Conservation (phyloP, 2,329 filamentous ascomycete species). For the Phialemoniopsis sp. region DNA sequence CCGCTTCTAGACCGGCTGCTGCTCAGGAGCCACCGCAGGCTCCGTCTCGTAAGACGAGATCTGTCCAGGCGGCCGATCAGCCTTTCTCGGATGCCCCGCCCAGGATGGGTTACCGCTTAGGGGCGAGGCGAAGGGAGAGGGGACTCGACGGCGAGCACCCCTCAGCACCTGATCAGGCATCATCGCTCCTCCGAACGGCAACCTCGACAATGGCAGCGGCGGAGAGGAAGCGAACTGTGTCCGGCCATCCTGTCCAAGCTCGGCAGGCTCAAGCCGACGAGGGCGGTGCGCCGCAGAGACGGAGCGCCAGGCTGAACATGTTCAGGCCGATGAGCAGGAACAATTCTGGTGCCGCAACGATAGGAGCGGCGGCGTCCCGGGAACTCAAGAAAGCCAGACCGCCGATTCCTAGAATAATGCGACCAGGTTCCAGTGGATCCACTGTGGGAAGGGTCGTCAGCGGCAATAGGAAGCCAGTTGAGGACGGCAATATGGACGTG, state of each 20-base stretch:
- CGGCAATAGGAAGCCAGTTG: conserved; percentile 75
- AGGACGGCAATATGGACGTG: conserved; percentile 63
- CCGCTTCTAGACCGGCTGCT: conserved; percentile 21
- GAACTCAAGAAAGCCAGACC: conserved; percentile 84
- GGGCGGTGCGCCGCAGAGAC: conserved; percentile 57
- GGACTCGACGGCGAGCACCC: conserved; percentile 25
- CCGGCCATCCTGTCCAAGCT: conserved; percentile 65
- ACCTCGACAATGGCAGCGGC: conserved; percentile 34
- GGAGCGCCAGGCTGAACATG: conserved; percentile 67
- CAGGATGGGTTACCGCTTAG: conserved; percentile 57
- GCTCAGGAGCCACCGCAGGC: conserved; percentile 45
- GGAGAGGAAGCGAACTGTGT: conserved; percentile 88
- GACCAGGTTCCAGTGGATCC: conserved; percentile 60
- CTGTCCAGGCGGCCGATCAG: conserved; percentile 47
- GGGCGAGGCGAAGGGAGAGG: conserved; percentile 35
- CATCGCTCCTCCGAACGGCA: conserved; percentile 30
- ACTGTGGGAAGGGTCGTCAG: conserved; percentile 84
- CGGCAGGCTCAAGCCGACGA: conserved; percentile 53
- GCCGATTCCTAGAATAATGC: conserved; percentile 61
- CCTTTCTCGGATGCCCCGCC: conserved; percentile 53
- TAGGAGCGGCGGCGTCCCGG: conserved; percentile 58
- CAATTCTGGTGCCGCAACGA: conserved; percentile 50
- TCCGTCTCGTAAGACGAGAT: conserved; percentile 48
- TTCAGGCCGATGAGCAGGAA: conserved; percentile 66
- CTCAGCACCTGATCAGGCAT: conserved; percentile 33